Evolutionary conservation across 1,139 yeast species (phyloP).

Genomic region (Pichia sp.): DNA sequence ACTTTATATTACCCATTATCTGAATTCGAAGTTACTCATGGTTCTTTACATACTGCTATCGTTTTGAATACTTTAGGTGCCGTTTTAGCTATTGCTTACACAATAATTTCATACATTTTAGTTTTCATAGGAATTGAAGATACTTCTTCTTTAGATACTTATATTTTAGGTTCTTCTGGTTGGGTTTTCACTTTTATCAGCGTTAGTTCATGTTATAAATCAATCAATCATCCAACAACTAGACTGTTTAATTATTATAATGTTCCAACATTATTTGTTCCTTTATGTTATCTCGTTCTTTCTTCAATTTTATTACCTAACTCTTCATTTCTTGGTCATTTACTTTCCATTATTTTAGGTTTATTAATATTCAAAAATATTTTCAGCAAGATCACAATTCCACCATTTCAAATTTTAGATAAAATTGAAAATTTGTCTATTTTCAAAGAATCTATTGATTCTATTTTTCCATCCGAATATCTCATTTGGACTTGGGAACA

Average conservation of each 20-base stretch:
- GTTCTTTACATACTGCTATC: conserved; percentile 84
- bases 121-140: conserved; percentile 2
- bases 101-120: conserved; percentile 48
- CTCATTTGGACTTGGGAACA: conserved; percentile 20
- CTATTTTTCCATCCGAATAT: conserved; percentile 8
- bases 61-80: conserved; percentile 71
- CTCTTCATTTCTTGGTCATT: conserved; percentile 72
- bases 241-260: conserved; percentile 23
- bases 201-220: conserved; percentile 58
- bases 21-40: conserved; percentile 66
- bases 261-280: conserved; percentile 59
- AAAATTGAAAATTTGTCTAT: conserved; percentile 46
- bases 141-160: conserved; percentile 39
- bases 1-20: conserved; percentile 58
- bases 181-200: conserved; percentile 70
- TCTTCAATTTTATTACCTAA: conserved; percentile 47
- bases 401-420: conserved; percentile 61
- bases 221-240: conserved; percentile 42
- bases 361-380: conserved; percentile 52
- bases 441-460: conserved; percentile 8
- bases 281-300: conserved; percentile 49
- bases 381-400: conserved; percentile 47
- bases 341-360: conserved; percentile 48
- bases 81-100: conserved; percentile 61
- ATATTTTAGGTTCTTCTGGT: conserved; percentile 66